Conservation (phyloP, 2,329 filamentous ascomycete genomes). For the Ascochyta koolunga region DNA sequence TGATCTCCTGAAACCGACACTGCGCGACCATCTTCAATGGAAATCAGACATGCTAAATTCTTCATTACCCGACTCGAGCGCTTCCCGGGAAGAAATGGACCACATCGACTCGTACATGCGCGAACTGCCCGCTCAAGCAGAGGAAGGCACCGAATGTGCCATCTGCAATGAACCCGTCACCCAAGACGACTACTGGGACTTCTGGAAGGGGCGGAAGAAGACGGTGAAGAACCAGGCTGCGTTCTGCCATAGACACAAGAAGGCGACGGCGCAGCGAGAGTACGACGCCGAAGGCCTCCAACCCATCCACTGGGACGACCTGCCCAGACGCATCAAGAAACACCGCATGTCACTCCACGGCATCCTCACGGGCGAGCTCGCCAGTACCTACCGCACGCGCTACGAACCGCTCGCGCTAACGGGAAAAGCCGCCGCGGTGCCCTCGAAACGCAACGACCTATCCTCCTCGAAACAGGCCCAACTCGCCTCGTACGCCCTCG, state of each 20-base stretch:
- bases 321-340: constrained; percentile 64
- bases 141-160: constrained; percentile 58
- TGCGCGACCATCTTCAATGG: constrained; percentile 22
- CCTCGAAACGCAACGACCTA: constrained; percentile 51
- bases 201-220: constrained; percentile 31
- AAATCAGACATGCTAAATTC: constrained; percentile 10
- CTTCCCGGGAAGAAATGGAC: constrained; percentile 22
- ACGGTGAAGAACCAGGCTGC: constrained; percentile 59
- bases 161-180: constrained; percentile 70
- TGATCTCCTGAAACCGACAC: constrained; percentile 6
- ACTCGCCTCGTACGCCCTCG: constrained; percentile 24
- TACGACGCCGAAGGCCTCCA: constrained; percentile 69
- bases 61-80: constrained; percentile 25
- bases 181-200: constrained; percentile 58
- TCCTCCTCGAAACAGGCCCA: constrained; percentile 47
- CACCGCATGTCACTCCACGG: constrained; percentile 63
- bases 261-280: constrained; percentile 41
- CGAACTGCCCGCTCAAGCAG: constrained; percentile 22
- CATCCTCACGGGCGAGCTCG: constrained; percentile 61
- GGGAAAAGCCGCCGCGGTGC: constrained; percentile 33
- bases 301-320: constrained; percentile 68
- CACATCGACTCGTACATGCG: constrained; percentile 25
- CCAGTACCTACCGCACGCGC: constrained; percentile 21
- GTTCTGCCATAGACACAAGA: constrained; percentile 48
- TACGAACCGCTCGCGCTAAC: constrained; percentile 33